Evolutionary conservation across 192 early-diverging fungal species (phyloP), one percentile per base, ranked within the genome.

Genomic region (Mycoemilia scoparia): DNA sequence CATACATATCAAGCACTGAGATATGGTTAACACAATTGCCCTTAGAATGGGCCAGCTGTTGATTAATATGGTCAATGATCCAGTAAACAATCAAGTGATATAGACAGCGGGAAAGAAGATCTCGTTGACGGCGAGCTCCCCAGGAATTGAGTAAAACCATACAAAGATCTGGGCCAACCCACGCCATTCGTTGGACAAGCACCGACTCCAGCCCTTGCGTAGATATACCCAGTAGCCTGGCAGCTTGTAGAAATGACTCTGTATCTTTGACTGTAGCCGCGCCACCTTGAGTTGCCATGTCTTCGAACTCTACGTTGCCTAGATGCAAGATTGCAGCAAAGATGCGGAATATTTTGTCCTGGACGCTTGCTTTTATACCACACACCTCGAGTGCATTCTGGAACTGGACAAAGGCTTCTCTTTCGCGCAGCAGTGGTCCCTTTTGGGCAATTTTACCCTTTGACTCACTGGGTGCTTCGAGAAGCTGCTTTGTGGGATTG

Each of bases 21-120:
- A 97, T 70, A 56, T 87, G 90, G 41, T 84, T 87, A 33, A 67
- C 71, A 5, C 67, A 71, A 29, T 64, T 51, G 12, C 40, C 21
- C 26, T 82, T 71, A 15, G 66, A 57, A 23, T 71, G 57, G 45
- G 72, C 74, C 13, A 92, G 54, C 14, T 76, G 73, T 16, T 66
- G 65, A 64, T 97, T 97, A 43, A 92, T 72, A 39, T 79, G 76
- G 51, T 92, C 89, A 5, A 89, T 68, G n/a, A 97, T 48, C 77
- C 87, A 95, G 12, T 69, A 65, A 52, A 89, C 87, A 6, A 92
- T 43, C 4, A 91, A 70, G 18, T 73, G 76, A 51, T 91, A 97
- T n/a, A 97, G 70, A 5, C 78, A 62, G 32, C 67, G 66, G 2
- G 85, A 76, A 2, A 97, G 62, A 2, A 68, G 54, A 41, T 97